Percentiles rank a stretch among this genome's conserved stretches.
Conservation (phyloP, 441 rosid species). For the Corymbia citriodora region DNA sequence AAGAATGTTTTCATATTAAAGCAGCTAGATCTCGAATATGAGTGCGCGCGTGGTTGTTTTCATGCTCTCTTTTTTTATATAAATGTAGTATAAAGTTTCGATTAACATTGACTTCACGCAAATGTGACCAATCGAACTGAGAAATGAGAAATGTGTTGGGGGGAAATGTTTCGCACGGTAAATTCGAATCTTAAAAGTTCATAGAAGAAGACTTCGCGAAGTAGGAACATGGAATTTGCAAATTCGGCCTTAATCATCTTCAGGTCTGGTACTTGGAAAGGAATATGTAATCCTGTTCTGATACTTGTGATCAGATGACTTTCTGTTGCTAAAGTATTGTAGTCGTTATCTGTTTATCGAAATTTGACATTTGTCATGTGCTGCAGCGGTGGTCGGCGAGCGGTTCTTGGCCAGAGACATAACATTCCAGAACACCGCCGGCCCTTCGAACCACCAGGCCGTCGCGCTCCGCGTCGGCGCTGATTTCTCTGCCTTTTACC, state of each 20-base stretch:
- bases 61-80: not conserved
- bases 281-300: not conserved
- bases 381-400: conserved; percentile 11
- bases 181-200: not conserved
- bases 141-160: not conserved
- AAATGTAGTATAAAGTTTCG: not conserved
- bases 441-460: conserved; percentile 6
- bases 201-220: not conserved
- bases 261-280: not conserved
- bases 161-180: not conserved
- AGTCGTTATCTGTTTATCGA: not conserved
- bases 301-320: not conserved
- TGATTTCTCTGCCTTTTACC: not conserved
- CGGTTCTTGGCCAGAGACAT: conserved; percentile 5
- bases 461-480: conserved; percentile 1
- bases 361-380: not conserved
- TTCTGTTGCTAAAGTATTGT: not conserved
- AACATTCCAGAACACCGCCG: conserved; percentile 8
- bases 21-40: not conserved
- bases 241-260: not conserved
- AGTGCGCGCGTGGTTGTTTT: not conserved
- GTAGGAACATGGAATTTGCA: not conserved
- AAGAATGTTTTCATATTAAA: not conserved
- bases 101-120: not conserved
- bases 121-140: not conserved